Evolutionary conservation across 176 grass and related monocot genomes (phyloP).

Genomic region (Stipa capillata): DNA sequence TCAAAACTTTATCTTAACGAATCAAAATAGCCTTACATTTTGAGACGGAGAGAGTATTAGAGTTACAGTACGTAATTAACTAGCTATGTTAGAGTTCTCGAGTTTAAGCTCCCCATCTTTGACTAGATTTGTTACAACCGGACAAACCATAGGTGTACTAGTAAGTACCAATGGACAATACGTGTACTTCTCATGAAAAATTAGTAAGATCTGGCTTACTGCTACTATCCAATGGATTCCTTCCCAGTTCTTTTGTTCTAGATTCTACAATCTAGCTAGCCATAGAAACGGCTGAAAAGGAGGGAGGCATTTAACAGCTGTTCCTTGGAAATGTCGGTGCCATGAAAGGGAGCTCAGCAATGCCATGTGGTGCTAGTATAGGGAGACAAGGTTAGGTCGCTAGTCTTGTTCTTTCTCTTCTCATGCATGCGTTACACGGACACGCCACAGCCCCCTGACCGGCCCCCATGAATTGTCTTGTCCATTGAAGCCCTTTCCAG

Average conservation of each 20-base stretch:
- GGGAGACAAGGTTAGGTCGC: background rate
- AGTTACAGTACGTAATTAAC: background rate
- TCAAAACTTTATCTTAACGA: no score
- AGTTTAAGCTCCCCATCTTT: background rate
- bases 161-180: background rate
- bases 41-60: no score
- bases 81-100: background rate
- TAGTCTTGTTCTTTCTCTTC: background rate
- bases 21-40: no score
- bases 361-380: background rate
- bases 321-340: background rate
- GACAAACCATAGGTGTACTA: background rate
- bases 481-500: slow-evolving; percentile 13
- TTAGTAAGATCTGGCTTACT: background rate
- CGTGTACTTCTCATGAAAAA: background rate
- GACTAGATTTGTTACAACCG: background rate
- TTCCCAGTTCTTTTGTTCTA: background rate
- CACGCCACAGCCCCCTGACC: background rate
- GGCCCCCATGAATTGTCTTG: slow-evolving; percentile 6
- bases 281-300: background rate
- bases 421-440: background rate
- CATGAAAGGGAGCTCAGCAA: background rate
- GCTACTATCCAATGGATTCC: background rate
- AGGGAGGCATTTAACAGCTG: background rate
- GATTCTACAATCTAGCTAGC: background rate